Evolutionary conservation across 306 rosid genomes (phyloP), one percentile per base, ranked within the genome.

Genomic region (Dryas octopetala): DNA sequence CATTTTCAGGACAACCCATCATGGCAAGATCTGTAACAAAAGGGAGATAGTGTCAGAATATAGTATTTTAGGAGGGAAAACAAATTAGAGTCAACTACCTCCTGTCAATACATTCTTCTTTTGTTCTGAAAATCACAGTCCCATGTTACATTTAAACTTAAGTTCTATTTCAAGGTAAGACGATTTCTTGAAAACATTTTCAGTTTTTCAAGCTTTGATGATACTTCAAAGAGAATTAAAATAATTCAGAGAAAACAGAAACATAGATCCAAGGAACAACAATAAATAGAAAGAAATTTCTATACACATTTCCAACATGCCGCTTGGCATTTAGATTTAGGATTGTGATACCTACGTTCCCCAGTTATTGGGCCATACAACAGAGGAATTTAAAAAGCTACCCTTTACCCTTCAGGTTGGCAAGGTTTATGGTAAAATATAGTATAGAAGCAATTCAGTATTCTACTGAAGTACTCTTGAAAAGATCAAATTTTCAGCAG

Each of bases 1-100:
- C 82, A 23, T 73, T 84, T 52, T 76, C 84, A 75, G 92, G 48
- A 83, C 99, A 96, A 13, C 66, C 77, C 91, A 96, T 92, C 83
- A 83, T 83, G 81, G 76, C 57, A 74, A 96, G 82, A 1, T 75
- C 99, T 95, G 88, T 61, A 32, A 83, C 17, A 69, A 85, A 65
- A 69, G 10, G 76, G 9, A 45, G 5, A 73, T 68, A 40, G 40
- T 2, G 14, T 68, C 40, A 73, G 50, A 70, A 67, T 28, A 49
- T 16, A 46, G 23, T 44, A 32, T 5, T 66, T 50, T 68, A 61
- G 55, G 73, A 64, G 59, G 15, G 47, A 69, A 74, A 43, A 55
- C 32, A 45, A 48, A 51, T 4, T 50, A 62, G 47, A 11, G 53
- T 41, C 23, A 51, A 63, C 12, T 50, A 13, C 40, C 5, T 14